Percentiles rank a stretch among this genome's conserved stretches.
These are phyloP conservation scores for Mallotus repandus DNA, from an alignment of 441 rosid species.

Conservation along the genomic window DNA sequence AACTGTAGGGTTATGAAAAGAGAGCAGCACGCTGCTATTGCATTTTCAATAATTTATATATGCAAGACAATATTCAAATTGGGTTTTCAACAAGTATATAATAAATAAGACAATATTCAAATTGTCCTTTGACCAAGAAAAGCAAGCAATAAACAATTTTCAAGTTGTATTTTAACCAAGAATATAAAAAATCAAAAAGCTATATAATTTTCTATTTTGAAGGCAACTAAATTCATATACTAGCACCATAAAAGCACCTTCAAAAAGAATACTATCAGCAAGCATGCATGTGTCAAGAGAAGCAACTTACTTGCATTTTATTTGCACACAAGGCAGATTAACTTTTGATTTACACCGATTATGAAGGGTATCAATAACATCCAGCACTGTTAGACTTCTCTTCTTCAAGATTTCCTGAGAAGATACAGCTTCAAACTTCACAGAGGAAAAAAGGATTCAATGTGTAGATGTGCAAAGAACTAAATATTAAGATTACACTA, in stretches of 20 bases:
- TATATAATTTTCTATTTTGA: neutral
- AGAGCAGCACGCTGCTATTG: neutral
- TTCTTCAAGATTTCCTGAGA: conserved; percentile 63
- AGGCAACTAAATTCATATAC: conserved; percentile 9
- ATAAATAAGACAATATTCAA: too few relatives aligned
- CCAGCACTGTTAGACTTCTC: conserved; percentile 46
- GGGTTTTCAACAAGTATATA: neutral
- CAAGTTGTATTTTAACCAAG: too few relatives aligned
- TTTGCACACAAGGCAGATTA: conserved; percentile 38
- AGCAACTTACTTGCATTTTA: conserved; percentile 64
- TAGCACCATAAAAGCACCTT: neutral
- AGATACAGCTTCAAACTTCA: conserved; percentile 19
- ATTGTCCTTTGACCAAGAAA: too few relatives aligned
- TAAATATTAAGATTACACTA: conserved; percentile 25
- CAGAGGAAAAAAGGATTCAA: conserved; percentile 18
- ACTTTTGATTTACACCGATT: conserved; percentile 42
- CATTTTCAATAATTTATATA: neutral
- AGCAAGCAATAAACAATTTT: too few relatives aligned
- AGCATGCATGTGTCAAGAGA: conserved; percentile 1
- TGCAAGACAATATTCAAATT: neutral
- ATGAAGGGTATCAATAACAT: conserved; percentile 51
- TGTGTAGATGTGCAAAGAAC: conserved; percentile 10
- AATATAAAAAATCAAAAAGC: too few relatives aligned
- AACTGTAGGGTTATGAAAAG: neutral
- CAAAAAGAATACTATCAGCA: neutral